These are phyloP conservation scores for Akanthomyces lecanii DNA, from an alignment of 2,329 filamentous ascomycete species.

Conservation along the genomic window DNA sequence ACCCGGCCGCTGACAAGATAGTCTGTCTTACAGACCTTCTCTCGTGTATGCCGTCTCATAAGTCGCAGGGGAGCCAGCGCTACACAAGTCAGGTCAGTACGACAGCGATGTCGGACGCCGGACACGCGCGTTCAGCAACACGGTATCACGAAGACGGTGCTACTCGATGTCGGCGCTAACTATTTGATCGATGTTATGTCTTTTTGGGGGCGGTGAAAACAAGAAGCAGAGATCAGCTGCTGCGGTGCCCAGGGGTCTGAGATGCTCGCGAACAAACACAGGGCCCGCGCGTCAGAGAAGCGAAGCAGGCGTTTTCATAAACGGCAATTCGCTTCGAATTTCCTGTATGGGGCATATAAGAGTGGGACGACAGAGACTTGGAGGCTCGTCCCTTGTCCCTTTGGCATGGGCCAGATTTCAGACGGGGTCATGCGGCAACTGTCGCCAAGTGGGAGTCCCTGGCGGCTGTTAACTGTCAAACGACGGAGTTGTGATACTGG, in stretches of 20 bases:
- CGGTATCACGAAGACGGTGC: slow-evolving; percentile 4
- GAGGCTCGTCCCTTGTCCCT: background rate
- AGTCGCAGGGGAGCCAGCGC: background rate
- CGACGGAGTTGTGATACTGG: background rate
- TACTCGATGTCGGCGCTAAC: slow-evolving; percentile 2
- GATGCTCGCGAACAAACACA: background rate
- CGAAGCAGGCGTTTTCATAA: slow-evolving; percentile 5
- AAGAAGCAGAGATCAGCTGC: background rate
- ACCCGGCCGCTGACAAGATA: background rate
- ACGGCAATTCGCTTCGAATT: slow-evolving; percentile 5
- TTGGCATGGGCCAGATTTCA: too few relatives aligned
- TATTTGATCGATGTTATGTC: slow-evolving; percentile 6
- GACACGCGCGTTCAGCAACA: background rate
- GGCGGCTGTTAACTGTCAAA: slow-evolving; percentile 7
- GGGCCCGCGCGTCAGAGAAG: background rate
- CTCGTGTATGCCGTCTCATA: background rate
- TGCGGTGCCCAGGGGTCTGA: background rate
- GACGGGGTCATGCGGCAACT: background rate
- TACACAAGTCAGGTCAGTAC: background rate
- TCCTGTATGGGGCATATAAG: background rate
- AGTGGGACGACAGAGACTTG: background rate
- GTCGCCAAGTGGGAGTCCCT: background rate
- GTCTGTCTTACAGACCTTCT: slow-evolving; percentile 1
- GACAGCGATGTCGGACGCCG: slow-evolving; percentile 5
- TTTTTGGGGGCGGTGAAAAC: slow-evolving; percentile 14